Conservation (phyloP, 345 rosid species). For the Kernera saxatilis region DNA sequence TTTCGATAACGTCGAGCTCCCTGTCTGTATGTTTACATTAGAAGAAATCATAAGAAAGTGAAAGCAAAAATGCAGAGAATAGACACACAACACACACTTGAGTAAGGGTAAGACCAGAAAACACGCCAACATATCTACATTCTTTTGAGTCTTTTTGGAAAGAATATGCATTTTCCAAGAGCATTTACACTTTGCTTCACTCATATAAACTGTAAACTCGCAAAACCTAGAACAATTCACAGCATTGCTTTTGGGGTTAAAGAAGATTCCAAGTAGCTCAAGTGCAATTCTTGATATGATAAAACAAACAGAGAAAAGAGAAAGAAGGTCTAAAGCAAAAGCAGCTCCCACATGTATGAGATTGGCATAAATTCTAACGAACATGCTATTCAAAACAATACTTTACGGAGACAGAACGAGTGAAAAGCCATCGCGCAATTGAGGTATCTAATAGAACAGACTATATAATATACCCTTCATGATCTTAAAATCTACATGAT, state of each 20-base stretch:
- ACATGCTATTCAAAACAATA: neutral
- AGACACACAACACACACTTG: neutral
- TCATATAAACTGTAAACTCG: slow-evolving; percentile 10
- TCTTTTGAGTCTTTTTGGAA: slow-evolving; percentile 6
- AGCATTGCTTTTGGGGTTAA: neutral
- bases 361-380: neutral
- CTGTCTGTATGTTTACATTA: slow-evolving; percentile 44
- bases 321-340: slow-evolving; percentile 24
- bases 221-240: neutral
- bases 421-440: neutral
- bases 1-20: slow-evolving; percentile 91
- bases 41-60: neutral
- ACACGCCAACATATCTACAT: neutral
- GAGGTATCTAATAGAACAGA: neutral
- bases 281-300: neutral
- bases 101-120: neutral
- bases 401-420: neutral
- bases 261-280: slow-evolving; percentile 26
- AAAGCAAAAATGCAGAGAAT: neutral
- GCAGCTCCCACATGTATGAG: slow-evolving; percentile 20
- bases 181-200: slow-evolving; percentile 19
- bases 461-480: neutral
- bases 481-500: neutral
- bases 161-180: slow-evolving; percentile 8
- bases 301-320: neutral